These are phyloP conservation scores for Coccomyxa sp. DNA, from an alignment of 139 green algal species.

Conservation along the genomic window DNA sequence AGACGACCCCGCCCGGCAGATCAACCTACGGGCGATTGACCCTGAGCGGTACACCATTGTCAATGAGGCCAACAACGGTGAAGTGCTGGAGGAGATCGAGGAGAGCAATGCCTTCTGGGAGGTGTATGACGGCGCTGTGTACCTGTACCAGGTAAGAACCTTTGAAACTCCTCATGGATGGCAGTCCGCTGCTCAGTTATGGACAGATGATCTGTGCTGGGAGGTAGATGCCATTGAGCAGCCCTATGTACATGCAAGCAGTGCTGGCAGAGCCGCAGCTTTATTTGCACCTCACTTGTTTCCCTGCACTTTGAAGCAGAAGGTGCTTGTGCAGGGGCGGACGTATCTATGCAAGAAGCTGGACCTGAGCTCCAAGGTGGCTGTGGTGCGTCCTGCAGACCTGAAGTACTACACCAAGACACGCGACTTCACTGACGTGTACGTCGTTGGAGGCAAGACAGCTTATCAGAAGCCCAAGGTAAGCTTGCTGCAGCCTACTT, in stretches of 20 bases:
- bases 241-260: background rate
- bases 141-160: slow-evolving; percentile 65
- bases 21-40: slow-evolving; percentile 85
- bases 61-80: slow-evolving; percentile 47
- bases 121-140: slow-evolving; percentile 92
- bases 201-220: background rate
- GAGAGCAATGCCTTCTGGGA: slow-evolving; percentile 78
- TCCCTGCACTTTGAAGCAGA: no score
- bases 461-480: slow-evolving; percentile 27
- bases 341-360: slow-evolving; percentile 86
- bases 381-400: slow-evolving; percentile 64
- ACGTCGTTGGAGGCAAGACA: slow-evolving; percentile 56
- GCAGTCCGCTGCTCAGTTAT: background rate
- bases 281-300: no score
- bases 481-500: background rate
- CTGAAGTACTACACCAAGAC: slow-evolving; percentile 89
- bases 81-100: slow-evolving; percentile 83
- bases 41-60: slow-evolving; percentile 73
- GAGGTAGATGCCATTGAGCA: background rate
- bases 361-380: slow-evolving; percentile 66
- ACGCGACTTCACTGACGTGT: slow-evolving; percentile 50
- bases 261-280: background rate
- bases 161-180: background rate
- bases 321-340: slow-evolving; percentile 65
- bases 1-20: slow-evolving; percentile 32